These are phyloP conservation scores for Rhamnella rubrinervis DNA, from an alignment of 331 rosid species.

Conservation along the genomic window DNA sequence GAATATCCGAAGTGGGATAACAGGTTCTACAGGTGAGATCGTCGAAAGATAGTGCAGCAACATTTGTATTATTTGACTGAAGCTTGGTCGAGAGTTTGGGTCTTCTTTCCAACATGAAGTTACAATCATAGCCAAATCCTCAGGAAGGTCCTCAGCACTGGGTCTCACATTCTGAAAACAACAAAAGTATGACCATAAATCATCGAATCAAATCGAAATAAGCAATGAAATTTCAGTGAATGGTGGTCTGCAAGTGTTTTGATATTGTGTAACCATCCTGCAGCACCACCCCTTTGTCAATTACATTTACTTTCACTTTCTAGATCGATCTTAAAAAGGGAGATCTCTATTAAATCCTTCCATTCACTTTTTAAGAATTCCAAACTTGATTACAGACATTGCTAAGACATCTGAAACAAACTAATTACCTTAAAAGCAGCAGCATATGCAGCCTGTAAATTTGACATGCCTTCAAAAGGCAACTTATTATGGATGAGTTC, in stretches of 20 bases:
- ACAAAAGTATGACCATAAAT: background rate
- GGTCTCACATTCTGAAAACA: conserved; percentile 87
- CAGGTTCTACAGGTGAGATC: conserved; percentile 45
- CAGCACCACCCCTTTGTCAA: too few relatives aligned
- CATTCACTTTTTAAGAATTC: too few relatives aligned
- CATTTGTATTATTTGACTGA: conserved; percentile 85
- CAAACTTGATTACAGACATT: too few relatives aligned
- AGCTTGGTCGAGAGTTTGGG: conserved; percentile 75
- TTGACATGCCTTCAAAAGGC: conserved; percentile 99
- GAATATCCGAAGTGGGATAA: conserved; percentile 45
- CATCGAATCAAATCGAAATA: background rate
- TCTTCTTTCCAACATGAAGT: conserved; percentile 97
- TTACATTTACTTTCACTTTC: too few relatives aligned
- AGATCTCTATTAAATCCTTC: too few relatives aligned
- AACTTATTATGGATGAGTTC: conserved; percentile 87
- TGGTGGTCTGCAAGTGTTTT: background rate
- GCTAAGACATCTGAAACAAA: background rate
- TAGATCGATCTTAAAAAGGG: too few relatives aligned
- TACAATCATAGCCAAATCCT: conserved; percentile 72
- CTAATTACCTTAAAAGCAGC: conserved; percentile 87
- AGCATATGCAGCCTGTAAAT: conserved; percentile 92
- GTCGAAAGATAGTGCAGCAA: conserved; percentile 64
- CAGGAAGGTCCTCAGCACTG: conserved; percentile 78
- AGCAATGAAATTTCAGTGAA: background rate
- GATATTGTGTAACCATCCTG: too few relatives aligned